Evolutionary conservation across 2,329 filamentous ascomycete species (phyloP).

Genomic region (Rhexocercosporidium sp.): DNA sequence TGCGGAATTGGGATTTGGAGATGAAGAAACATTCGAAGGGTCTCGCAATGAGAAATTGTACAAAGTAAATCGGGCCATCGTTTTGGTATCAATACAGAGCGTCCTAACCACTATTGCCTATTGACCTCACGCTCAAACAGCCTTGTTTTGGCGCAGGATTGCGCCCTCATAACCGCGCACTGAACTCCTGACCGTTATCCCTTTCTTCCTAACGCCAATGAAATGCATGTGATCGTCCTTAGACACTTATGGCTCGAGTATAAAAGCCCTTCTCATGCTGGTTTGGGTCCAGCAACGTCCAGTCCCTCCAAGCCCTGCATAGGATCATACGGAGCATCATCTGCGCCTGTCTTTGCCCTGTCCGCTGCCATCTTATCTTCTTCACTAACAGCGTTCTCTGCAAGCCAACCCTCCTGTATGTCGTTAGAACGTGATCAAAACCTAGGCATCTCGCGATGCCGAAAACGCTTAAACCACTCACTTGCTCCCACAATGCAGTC

Average conservation of each 20-base stretch:
- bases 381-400: constrained; percentile 83
- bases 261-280: constrained; percentile 55
- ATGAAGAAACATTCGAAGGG: not conserved
- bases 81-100: constrained; percentile 33
- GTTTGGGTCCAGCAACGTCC: constrained; percentile 91
- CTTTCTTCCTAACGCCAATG: constrained; percentile 29
- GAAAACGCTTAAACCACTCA: constrained; percentile 49
- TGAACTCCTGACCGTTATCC: constrained; percentile 24
- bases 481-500: constrained; percentile 97
- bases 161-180: not conserved
- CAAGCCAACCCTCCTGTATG: constrained; percentile 86
- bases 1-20: not conserved
- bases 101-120: constrained; percentile 12
- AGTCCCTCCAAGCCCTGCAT: constrained; percentile 96
- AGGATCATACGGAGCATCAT: constrained; percentile 72
- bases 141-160: not conserved
- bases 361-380: constrained; percentile 72
- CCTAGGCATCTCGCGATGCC: constrained; percentile 8
- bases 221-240: constrained; percentile 21
- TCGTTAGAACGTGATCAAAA: constrained; percentile 21
- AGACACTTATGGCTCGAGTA: not conserved
- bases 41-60: constrained; percentile 28
- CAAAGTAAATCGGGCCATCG: constrained; percentile 29
- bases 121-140: not conserved
- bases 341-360: constrained; percentile 55